A percentile compares a stretch with the other conserved stretches of the same genome.
Conservation (phyloP, 345 rosid species). For the Murraya koenigii region DNA sequence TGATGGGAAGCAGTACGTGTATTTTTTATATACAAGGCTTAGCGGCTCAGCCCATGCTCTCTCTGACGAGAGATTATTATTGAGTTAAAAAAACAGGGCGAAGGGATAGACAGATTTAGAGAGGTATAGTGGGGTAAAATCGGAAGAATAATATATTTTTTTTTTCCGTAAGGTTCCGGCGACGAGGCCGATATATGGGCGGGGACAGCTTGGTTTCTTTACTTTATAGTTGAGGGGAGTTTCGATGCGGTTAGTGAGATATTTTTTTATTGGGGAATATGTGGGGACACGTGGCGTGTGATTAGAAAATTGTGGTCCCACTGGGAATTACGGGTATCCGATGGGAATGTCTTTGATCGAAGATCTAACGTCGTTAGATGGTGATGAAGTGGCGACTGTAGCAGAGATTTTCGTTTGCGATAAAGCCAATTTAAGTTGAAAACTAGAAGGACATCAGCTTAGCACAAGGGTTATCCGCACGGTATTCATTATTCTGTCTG, state of each 20-base stretch:
- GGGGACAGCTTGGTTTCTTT: conserved; percentile 5
- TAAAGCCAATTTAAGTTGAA: background rate
- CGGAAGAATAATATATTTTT: background rate
- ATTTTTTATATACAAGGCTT: background rate
- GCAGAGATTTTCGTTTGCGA: background rate
- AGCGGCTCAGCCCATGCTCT: conserved; percentile 1
- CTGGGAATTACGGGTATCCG: background rate
- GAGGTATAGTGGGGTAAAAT: background rate
- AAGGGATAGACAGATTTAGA: background rate
- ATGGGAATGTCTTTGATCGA: background rate
- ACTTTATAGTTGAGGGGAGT: conserved; percentile 3
- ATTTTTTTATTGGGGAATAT: background rate
- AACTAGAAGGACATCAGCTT: background rate
- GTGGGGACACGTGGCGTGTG: background rate
- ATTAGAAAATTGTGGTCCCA: background rate
- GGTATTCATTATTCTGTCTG: background rate
- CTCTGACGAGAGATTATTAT: conserved; percentile 6
- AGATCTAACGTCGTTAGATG: background rate
- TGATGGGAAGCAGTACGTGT: background rate
- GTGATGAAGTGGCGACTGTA: background rate
- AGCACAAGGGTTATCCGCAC: background rate
- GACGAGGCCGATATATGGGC: conserved; percentile 30
- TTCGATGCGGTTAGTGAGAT: background rate
- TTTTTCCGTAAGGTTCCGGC: conserved; percentile 10
- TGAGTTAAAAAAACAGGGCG: conserved; percentile 7